These are phyloP conservation scores for Picea glauca DNA, from an alignment of 75 land plant genomes.

Conservation along the genomic window DNA sequence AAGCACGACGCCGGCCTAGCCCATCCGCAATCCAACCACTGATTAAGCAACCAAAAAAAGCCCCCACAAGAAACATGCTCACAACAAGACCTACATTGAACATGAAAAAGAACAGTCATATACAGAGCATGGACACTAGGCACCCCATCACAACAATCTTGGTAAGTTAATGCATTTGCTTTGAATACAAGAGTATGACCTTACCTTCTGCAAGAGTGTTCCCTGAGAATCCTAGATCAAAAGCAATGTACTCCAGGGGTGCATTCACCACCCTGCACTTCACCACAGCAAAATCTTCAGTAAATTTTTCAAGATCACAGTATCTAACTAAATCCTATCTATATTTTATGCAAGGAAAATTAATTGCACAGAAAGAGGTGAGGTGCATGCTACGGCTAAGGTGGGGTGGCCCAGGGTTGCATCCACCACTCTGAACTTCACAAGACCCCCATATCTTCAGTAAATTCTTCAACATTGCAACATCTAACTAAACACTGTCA, in stretches of 20 bases:
- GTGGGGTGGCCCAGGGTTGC: neutral
- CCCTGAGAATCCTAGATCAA: conserved; percentile 77
- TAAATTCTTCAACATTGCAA: no score
- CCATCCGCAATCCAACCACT: conserved; percentile 91
- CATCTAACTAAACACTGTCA: no score
- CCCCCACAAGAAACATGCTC: conserved; percentile 79
- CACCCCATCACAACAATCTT: neutral
- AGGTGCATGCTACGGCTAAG: no score
- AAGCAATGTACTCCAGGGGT: conserved; percentile 78
- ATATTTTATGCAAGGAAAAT: no score
- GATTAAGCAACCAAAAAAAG: conserved; percentile 68
- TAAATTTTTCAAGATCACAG: no score
- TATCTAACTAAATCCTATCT: no score
- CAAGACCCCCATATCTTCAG: neutral
- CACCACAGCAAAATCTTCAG: neutral
- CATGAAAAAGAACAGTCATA: neutral
- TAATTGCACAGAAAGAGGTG: no score
- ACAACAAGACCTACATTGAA: conserved; percentile 70
- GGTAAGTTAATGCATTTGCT: neutral
- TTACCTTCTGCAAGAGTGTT: conserved; percentile 80
- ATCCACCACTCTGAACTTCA: neutral
- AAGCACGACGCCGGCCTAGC: conserved; percentile 69
- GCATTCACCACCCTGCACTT: conserved; percentile 81
- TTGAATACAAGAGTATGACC: neutral
- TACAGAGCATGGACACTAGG: neutral